Conservation (phyloP, 306 rosid species). For the Corylus avellana region DNA sequence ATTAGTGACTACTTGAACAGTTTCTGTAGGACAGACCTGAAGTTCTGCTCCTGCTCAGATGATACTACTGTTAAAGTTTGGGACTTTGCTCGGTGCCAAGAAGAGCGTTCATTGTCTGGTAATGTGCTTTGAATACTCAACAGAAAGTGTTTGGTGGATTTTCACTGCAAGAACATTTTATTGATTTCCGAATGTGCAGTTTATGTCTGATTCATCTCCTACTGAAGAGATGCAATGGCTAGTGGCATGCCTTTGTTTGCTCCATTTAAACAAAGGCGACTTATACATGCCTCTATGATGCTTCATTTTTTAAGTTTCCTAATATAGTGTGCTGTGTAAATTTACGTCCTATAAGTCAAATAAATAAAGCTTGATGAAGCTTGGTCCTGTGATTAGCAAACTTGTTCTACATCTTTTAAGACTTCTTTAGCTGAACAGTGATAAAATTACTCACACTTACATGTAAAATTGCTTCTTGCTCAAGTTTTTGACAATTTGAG, state of each 20-base stretch:
- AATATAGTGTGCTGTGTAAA: background rate
- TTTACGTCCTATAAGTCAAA: too few species aligned
- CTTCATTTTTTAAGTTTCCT: background rate
- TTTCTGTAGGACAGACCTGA: slow-evolving; percentile 96
- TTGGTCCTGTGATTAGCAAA: too few species aligned
- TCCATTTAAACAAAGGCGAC: background rate
- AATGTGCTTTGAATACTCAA: slow-evolving; percentile 65
- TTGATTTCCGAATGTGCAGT: background rate
- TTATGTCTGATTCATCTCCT: slow-evolving; percentile 7
- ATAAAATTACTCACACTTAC: slow-evolving; percentile 18
- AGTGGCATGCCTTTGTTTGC: background rate
- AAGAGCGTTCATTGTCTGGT: slow-evolving; percentile 95
- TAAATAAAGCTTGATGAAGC: too few species aligned
- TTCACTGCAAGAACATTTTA: background rate
- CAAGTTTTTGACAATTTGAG: slow-evolving; percentile 3
- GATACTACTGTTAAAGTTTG: slow-evolving; percentile 95
- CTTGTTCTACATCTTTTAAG: too few species aligned
- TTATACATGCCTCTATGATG: background rate
- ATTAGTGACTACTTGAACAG: slow-evolving; percentile 50
- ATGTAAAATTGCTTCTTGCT: slow-evolving; percentile 8
- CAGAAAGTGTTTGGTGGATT: slow-evolving; percentile 16
- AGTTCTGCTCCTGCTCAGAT: slow-evolving; percentile 98
- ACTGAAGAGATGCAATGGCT: background rate
- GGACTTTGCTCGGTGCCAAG: slow-evolving; percentile 99
- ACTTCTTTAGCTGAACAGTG: slow-evolving; percentile 5